These are phyloP conservation scores for Sarcodon aspratus DNA, from an alignment of 768 basidiomycete genomes.

Conservation along the genomic window DNA sequence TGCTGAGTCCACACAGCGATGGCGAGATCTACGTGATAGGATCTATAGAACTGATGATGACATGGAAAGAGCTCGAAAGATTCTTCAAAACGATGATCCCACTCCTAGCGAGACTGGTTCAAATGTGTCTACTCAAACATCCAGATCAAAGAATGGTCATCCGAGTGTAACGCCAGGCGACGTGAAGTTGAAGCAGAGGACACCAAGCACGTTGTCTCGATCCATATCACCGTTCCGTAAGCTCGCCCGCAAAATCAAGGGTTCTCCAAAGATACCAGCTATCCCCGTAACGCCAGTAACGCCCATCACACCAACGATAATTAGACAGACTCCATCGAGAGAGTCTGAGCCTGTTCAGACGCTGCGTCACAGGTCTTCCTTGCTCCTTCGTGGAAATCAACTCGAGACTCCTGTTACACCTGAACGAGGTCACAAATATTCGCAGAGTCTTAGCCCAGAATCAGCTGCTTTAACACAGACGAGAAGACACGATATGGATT, in stretches of 20 bases:
- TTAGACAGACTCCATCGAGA: constrained; percentile 18
- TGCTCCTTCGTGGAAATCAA: constrained; percentile 31
- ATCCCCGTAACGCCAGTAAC: constrained; percentile 33
- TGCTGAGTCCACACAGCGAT: constrained; percentile 80
- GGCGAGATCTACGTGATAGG: constrained; percentile 70
- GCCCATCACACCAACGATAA: constrained; percentile 26
- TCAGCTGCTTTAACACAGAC: constrained; percentile 40
- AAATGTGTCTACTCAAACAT: constrained; percentile 43
- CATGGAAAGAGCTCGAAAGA: constrained; percentile 61
- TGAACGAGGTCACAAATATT: constrained; percentile 61
- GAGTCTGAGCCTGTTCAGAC: constrained; percentile 42
- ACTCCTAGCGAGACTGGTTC: constrained; percentile 61
- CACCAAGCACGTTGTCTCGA: constrained; percentile 48
- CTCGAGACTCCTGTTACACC: constrained; percentile 27
- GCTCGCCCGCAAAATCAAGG: constrained; percentile 58
- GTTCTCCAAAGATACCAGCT: constrained; percentile 19
- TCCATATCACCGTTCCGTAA: constrained; percentile 77
- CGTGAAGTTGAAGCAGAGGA: constrained; percentile 25
- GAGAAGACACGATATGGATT: constrained; percentile 20
- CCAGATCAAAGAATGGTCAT: constrained; percentile 39
- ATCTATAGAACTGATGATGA: constrained; percentile 74
- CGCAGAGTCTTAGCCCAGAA: constrained; percentile 61
- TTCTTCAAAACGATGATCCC: constrained; percentile 38
- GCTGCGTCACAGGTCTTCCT: constrained; percentile 52
- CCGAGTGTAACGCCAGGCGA: constrained; percentile 36